Evolutionary conservation across 75 land plant species (phyloP), one percentile per base, ranked within the genome.

Genomic region (Cunninghamia lanceolata): DNA sequence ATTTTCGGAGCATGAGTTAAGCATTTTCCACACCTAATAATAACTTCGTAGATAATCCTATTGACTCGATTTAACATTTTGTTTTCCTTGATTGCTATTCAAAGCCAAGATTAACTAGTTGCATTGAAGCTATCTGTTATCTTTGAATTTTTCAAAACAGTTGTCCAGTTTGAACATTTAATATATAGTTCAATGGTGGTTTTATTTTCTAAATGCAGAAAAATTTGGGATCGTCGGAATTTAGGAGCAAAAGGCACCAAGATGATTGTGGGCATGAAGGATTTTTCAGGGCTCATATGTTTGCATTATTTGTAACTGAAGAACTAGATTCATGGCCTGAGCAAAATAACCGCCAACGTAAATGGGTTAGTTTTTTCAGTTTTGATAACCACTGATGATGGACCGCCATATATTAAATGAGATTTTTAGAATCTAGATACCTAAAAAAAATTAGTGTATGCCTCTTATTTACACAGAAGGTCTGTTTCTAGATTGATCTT

Each of bases 321-420:
- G 91, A 94, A 86, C 95, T 94, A 46, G 93, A 92, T n/a, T n/a
- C 83, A 17, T 95, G 95, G 95, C 95, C 96, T 21, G 95, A 94
- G 85, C 88, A 94, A 70, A 80, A 53, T 34, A 84, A 43, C 71
- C 91, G 92, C 35, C 85, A 87, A n/a, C n/a, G n/a, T 54, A 90
- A 71, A 91, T 95, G 96, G 96, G 96, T 95, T 1, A 83, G 93
- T 82, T 75, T n/a, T 34, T 68, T 21, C 1, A 39, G 14, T 30
- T 36, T 74, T 21, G 42, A 50, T 36, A 6, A 42, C 39, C 32
- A 30, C 16, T 47, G 10, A 71, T 56, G 9, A 63, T 82, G 3
- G 10, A 17, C n/a, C 3, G 11, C 13, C 40, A 35, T 36, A 38
- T 35, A 15, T 76, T 76, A 25, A 25, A 59, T 39, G 6, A 39